Base-by-base conservation (phyloP, 169 alveolate genomes). In the Besnoitia besnoiti region DNA sequence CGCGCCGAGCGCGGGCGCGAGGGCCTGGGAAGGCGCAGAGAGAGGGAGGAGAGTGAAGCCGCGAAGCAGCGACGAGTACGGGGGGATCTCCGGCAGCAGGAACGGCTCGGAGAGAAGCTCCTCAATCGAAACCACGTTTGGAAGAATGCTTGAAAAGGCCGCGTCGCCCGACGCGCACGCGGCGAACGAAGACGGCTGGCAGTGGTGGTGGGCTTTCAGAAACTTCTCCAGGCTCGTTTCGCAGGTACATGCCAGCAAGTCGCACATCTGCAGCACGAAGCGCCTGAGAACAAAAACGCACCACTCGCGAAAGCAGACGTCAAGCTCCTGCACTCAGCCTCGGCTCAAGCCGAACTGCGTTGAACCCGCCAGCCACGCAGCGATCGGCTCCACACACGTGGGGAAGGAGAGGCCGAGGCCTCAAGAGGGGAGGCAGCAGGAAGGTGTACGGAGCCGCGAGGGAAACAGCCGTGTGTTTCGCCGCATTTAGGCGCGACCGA, bases 61-160 rank as follows among this genome's bases (percentile, higher is more conserved):
- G 10, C 90, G 76, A 24, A 30, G 7, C 1, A 51, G 33, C 49
- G 79, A 85, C 33, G 77, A 47, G 50, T 10, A 85, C 40, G 90
- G 90, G 0, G 49, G 76, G 49, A 85, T 24, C 46, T 77, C 73
- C 3, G 90, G 90, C 35, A 85, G 77, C 14, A 55, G 51, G 19
- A 85, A 33, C 35, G 90, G 90, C 55, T 85, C 75, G n/a, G 51
- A 49, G 5, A 85, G 79, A 0, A 85, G 79, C 79, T 85, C 90
- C 51, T 85, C 75, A n/a, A 85, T n/a, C 24, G 90, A 59, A 19
- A 85, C 37, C 49, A 85, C 79, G 21, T 85, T 40, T 19, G 90
- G 79, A 47, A 85, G 14, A 33, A 85, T 55, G 21, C 51, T 40
- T 19, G 90, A 50, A 47, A 85, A 33, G 12, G 51, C 39, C 67